Conservation (phyloP, 1,284 basidiomycete genomes). For the Trametes polyzona region DNA sequence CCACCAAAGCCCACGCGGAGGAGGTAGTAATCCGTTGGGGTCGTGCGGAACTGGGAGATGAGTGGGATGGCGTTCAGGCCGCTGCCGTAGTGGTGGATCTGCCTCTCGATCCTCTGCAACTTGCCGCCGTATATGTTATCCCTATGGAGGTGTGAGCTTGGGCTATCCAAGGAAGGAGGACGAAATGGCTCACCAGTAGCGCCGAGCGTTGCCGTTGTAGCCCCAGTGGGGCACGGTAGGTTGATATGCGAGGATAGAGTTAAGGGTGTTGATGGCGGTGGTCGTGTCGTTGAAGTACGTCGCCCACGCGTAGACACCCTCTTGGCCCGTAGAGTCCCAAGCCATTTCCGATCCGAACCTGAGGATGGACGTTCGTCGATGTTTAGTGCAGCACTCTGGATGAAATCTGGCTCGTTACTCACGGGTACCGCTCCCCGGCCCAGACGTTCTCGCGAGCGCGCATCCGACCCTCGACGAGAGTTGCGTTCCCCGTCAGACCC, state of each 20-base stretch:
- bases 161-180: neutral
- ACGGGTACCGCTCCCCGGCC: constrained; percentile 57
- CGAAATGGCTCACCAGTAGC: constrained; percentile 50
- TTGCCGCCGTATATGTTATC: constrained; percentile 64
- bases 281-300: constrained; percentile 57
- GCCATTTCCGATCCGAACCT: constrained; percentile 67
- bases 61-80: constrained; percentile 61
- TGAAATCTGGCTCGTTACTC: too few relatives aligned
- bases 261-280: constrained; percentile 56
- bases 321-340: constrained; percentile 66
- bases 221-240: constrained; percentile 64
- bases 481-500: constrained; percentile 53
- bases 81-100: constrained; percentile 65
- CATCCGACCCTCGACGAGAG: constrained; percentile 53
- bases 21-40: constrained; percentile 54
- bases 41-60: constrained; percentile 51
- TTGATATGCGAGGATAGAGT: constrained; percentile 62
- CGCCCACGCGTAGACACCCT: constrained; percentile 59
- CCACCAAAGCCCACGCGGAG: constrained; percentile 58
- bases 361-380: too few relatives aligned
- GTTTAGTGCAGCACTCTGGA: too few relatives aligned
- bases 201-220: constrained; percentile 62
- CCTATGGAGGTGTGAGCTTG: constrained; percentile 35
- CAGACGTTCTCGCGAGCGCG: constrained; percentile 46
- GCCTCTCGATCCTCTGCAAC: constrained; percentile 57